phyloP scores from a whole-genome alignment of 179 eudicot species.

The Beta macrorhiza region DNA sequence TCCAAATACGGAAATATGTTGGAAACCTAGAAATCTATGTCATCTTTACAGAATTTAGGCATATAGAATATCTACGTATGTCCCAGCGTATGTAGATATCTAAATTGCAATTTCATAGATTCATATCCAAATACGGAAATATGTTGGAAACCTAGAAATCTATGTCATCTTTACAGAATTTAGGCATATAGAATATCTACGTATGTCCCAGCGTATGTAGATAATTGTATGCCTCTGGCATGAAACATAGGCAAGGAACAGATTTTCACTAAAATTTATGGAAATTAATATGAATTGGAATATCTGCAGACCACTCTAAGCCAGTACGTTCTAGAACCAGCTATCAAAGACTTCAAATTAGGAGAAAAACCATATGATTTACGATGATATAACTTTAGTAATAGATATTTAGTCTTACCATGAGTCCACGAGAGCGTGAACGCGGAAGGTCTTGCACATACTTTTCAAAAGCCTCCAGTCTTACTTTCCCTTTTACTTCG shows the following conservation, averaged over 20 bases:
- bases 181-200: not conserved
- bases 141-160: not conserved
- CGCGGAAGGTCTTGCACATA: conserved; percentile 86
- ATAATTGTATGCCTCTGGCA: not conserved
- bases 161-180: not conserved
- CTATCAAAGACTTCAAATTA: conserved; percentile 9
- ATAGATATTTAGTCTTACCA: conserved; percentile 55
- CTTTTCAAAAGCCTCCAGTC: conserved; percentile 80
- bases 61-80: not conserved
- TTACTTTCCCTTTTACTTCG: conserved; percentile 85
- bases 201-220: not conserved
- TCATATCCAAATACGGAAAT: not conserved
- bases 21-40: not conserved
- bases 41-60: not conserved
- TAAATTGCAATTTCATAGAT: not conserved
- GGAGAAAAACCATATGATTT: conserved; percentile 6
- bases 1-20: not conserved
- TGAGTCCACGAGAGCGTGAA: conserved; percentile 77
- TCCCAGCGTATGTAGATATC: not conserved
- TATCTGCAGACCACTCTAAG: conserved; percentile 18
- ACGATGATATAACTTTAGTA: conserved; percentile 19
- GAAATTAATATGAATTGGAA: conserved; percentile 4
- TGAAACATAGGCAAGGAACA: conserved; percentile 15
- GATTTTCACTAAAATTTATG: conserved; percentile 10
- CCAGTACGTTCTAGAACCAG: conserved; percentile 21